phyloP scores from a whole-genome alignment of 192 early-diverging fungal species.

The Phycomyces nitens region DNA sequence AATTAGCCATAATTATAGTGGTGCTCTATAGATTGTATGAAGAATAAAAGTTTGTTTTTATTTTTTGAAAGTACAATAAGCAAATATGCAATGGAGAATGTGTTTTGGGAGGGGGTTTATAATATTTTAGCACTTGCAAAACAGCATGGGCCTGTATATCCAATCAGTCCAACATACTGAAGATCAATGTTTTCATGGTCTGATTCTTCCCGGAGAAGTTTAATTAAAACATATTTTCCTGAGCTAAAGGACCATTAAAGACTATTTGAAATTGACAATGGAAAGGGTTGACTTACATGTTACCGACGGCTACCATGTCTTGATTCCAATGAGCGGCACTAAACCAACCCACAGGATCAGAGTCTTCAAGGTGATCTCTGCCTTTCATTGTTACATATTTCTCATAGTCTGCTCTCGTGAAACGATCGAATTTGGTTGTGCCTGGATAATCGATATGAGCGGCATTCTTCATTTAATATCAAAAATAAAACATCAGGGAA shows the following conservation, averaged over 20 bases:
- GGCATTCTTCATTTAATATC: neutral
- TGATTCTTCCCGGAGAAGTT: constrained; percentile 39
- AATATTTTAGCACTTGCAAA: constrained; percentile 17
- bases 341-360: constrained; percentile 38
- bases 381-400: constrained; percentile 9
- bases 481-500: too few species aligned
- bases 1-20: too few species aligned
- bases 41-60: too few species aligned
- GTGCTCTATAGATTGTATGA: too few species aligned
- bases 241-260: constrained; percentile 33
- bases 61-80: too few species aligned
- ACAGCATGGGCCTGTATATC: constrained; percentile 29
- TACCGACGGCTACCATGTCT: constrained; percentile 10
- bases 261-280: too few species aligned
- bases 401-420: constrained; percentile 29
- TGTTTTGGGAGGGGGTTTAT: neutral
- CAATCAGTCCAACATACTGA: constrained; percentile 52
- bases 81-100: too few species aligned
- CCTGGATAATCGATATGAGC: constrained; percentile 18
- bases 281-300: constrained; percentile 23
- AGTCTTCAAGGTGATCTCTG: constrained; percentile 2
- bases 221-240: constrained; percentile 50
- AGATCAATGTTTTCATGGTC: constrained; percentile 52
- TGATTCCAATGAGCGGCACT: constrained; percentile 9
- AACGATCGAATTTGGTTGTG: constrained; percentile 34